Evolutionary conservation across 129 eudicot species (phyloP).

Genomic region (Helianthus annuus): DNA sequence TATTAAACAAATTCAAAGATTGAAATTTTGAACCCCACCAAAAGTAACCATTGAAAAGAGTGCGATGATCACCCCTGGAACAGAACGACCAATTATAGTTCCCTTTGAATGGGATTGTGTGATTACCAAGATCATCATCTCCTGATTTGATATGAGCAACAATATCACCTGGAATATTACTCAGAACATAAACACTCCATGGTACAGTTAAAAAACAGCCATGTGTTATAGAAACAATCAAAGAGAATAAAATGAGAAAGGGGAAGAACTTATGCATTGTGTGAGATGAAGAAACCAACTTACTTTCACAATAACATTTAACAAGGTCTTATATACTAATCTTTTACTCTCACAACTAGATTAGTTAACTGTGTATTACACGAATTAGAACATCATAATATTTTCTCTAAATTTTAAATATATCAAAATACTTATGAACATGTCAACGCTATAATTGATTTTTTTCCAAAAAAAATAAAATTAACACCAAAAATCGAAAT

Average conservation of each 20-base stretch:
- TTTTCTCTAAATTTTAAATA: too few species aligned
- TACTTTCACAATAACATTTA: neutral
- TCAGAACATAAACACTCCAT: conserved; percentile 17
- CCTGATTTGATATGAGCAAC: conserved; percentile 25
- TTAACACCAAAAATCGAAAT: too few species aligned
- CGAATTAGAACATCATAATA: too few species aligned
- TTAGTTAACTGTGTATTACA: too few species aligned
- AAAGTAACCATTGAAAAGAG: conserved; percentile 22
- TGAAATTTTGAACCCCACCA: conserved; percentile 27
- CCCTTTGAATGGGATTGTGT: neutral
- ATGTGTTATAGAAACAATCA: conserved; percentile 3
- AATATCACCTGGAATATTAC: neutral
- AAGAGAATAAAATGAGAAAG: conserved; percentile 4
- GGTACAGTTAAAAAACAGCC: neutral
- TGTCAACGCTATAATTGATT: too few species aligned
- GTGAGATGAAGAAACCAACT: neutral
- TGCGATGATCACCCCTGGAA: neutral
- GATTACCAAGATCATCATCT: conserved; percentile 28
- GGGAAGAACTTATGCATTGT: conserved; percentile 1
- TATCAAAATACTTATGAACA: too few species aligned
- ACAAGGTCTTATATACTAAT: neutral
- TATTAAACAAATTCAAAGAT: neutral
- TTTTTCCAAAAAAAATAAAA: too few species aligned
- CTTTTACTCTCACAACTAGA: too few species aligned
- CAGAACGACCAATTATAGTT: conserved; percentile 15